A percentile compares a stretch with the other conserved stretches of the same genome.
Evolutionary conservation across 352 stramenopile genomes (phyloP).

Genomic region (Pseudoperonospora humuli): DNA sequence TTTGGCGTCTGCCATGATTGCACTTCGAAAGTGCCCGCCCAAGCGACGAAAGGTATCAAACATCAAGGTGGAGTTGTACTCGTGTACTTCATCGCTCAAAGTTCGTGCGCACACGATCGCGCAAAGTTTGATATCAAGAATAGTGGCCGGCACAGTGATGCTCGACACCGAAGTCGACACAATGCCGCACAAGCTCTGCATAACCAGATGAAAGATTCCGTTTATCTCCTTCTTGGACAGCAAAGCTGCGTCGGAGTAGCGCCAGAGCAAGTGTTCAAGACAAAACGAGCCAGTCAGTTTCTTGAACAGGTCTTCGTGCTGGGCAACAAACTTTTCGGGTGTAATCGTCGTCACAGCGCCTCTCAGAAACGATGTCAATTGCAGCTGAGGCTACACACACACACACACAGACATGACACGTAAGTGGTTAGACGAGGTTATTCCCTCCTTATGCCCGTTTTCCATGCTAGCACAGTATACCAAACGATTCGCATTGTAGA

Average conservation of each 20-base stretch:
- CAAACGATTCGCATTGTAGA: conserved; percentile 76
- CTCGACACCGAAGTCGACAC: conserved; percentile 47
- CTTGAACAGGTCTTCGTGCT: conserved; percentile 78
- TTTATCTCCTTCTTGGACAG: conserved; percentile 37
- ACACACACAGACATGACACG: too few species aligned
- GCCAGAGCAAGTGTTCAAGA: conserved; percentile 64
- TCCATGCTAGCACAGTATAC: too few species aligned
- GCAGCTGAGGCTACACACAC: conserved; percentile 50
- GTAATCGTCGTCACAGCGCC: conserved; percentile 65
- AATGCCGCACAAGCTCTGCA: conserved; percentile 71
- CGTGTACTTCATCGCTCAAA: conserved; percentile 63
- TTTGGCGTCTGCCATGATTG: conserved; percentile 40
- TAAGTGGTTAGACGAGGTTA: too few species aligned
- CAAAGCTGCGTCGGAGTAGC: conserved; percentile 32
- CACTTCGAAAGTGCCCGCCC: conserved; percentile 51
- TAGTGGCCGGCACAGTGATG: conserved; percentile 41
- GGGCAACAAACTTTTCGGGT: conserved; percentile 58
- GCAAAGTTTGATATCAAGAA: conserved; percentile 62
- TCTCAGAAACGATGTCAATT: conserved; percentile 62
- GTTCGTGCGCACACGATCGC: conserved; percentile 51
- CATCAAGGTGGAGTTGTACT: conserved; percentile 28
- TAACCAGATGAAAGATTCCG: conserved; percentile 64
- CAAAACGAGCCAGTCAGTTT: conserved; percentile 69
- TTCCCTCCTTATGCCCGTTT: too few species aligned
- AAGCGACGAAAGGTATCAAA: conserved; percentile 40